Conservation (phyloP, 805 yeast species). For the Tetrapisispora fleetii region DNA sequence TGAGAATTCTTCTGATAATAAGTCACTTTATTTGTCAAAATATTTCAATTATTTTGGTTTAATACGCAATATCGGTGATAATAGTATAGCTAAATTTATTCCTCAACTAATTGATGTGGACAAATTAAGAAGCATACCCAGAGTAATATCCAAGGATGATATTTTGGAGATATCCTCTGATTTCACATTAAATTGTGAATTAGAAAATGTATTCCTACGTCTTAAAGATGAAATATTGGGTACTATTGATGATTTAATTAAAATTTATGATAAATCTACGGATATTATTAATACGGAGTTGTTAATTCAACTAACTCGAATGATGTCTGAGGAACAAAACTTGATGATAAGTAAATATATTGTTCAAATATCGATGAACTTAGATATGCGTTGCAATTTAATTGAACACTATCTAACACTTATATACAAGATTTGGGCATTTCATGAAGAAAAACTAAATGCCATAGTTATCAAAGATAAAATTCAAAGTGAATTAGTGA, state of each 20-base stretch:
- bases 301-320: conserved; percentile 16
- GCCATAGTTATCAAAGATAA: conserved; percentile 22
- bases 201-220: conserved; percentile 18
- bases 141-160: conserved; percentile 23
- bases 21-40: conserved; percentile 7
- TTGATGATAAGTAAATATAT: conserved; percentile 17
- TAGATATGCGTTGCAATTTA: conserved; percentile 8
- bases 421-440: conserved; percentile 16
- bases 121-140: conserved; percentile 16
- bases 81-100: conserved; percentile 16
- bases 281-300: conserved; percentile 16
- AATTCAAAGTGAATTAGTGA: conserved; percentile 36
- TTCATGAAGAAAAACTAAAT: conserved; percentile 9
- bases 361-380: conserved; percentile 17
- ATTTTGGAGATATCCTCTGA: conserved; percentile 4
- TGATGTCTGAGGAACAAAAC: conserved; percentile 30
- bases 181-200: conserved; percentile 6
- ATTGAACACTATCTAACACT: conserved; percentile 15
- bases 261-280: conserved; percentile 11
- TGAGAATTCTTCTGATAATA: conserved; percentile 3
- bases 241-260: conserved; percentile 37
- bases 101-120: conserved; percentile 14
- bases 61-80: conserved; percentile 23
- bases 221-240: conserved; percentile 38
- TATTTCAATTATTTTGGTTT: conserved; percentile 18